phyloP scores from a whole-genome alignment of 345 rosid genomes.

The Murraya paniculata region DNA sequence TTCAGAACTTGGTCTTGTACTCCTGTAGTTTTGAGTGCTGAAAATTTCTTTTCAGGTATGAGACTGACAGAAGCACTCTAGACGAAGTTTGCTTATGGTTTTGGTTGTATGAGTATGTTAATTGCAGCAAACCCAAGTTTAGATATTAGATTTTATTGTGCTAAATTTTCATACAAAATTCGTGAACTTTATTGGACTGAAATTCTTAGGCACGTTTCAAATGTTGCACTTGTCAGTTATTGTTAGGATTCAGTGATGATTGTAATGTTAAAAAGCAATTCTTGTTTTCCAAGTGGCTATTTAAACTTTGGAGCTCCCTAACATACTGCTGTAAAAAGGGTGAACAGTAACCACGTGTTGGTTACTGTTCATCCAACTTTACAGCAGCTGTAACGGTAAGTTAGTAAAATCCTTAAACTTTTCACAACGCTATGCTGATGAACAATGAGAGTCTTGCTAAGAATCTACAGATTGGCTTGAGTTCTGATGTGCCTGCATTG shows the following conservation, averaged over 20 bases:
- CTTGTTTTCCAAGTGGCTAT: conserved; percentile 32
- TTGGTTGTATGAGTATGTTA: neutral
- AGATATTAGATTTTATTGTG: neutral
- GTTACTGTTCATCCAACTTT: no score
- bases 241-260: neutral
- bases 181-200: neutral
- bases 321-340: no score
- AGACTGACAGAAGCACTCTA: neutral
- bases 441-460: conserved; percentile 73
- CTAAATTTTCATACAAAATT: neutral
- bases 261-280: neutral
- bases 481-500: conserved; percentile 77
- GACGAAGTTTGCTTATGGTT: neutral
- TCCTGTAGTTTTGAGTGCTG: conserved; percentile 41
- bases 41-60: neutral
- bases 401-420: no score
- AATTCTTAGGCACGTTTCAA: neutral
- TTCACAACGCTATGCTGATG: conserved; percentile 93
- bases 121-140: neutral
- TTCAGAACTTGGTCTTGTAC: conserved; percentile 84
- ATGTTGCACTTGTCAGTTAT: neutral
- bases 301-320: no score
- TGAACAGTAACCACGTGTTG: no score
- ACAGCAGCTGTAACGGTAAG: no score
- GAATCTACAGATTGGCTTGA: conserved; percentile 80